phyloP scores from a whole-genome alignment of 331 rosid species.

The Phaseolus coccineus region DNA sequence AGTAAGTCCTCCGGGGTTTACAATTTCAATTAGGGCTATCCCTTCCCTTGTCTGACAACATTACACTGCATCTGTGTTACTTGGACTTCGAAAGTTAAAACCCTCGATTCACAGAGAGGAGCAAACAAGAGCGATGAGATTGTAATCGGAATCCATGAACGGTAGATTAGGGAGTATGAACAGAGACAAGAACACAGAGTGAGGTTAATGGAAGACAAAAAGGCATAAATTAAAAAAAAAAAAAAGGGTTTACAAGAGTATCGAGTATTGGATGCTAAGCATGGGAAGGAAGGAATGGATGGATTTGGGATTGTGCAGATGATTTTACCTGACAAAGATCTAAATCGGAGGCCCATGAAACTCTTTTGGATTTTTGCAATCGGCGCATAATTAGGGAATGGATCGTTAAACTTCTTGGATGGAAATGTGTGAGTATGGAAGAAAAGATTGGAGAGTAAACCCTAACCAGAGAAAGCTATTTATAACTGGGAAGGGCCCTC shows the following conservation, averaged over 20 bases:
- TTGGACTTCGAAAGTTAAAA: not conserved
- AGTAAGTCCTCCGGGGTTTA: conserved; percentile 2
- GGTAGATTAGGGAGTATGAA: not conserved
- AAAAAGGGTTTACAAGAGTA: conserved; percentile 27
- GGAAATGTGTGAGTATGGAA: conserved; percentile 21
- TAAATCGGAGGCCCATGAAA: conserved; percentile 93
- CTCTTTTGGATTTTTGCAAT: conserved; percentile 71
- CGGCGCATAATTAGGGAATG: conserved; percentile 71
- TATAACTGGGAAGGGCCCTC: conserved; percentile 40
- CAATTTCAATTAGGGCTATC: conserved; percentile 10
- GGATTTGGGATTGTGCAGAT: conserved; percentile 43
- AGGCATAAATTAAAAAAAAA: not conserved
- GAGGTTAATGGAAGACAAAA: not conserved
- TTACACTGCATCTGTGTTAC: conserved; percentile 3
- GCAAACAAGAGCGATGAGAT: conserved; percentile 1
- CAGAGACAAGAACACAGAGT: conserved; percentile 12
- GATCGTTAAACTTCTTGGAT: conserved; percentile 42
- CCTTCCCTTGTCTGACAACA: not conserved
- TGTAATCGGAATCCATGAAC: not conserved
- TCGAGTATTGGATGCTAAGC: conserved; percentile 10
- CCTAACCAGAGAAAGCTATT: conserved; percentile 44
- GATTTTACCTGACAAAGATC: conserved; percentile 91
- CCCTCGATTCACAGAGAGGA: conserved; percentile 3
- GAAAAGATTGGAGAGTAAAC: conserved; percentile 40
- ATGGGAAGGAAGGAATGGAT: not conserved